Base-by-base conservation (phyloP, 2,329 filamentous ascomycete species). In the Colletotrichum lindemuthianum region DNA sequence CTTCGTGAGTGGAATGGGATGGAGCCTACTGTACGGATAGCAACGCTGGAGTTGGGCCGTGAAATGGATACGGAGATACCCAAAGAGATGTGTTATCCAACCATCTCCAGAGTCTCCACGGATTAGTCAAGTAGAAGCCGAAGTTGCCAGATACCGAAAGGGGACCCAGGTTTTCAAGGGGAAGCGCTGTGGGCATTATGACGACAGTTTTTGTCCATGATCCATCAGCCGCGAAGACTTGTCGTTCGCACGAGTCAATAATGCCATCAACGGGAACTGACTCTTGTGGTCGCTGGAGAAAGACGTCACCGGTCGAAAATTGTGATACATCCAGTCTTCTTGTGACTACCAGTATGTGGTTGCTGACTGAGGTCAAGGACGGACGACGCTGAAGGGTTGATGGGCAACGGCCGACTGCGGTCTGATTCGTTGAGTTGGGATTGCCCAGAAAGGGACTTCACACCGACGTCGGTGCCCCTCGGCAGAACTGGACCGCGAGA, bases 181-280 rank as follows among this genome's bases (percentile, higher is more conserved):
- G 41, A 53, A 47, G 56, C 33, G 49, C 60, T 63, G 63, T 65
- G 63, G 63, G 63, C 59, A 65, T 65, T 61, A 65, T 65, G 63
- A 65, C 63, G 63, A 65, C 58, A 65, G 47, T 52, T 24, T 43
- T 39, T 61, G 51, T 63, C 43, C 47, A 36, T 36, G 52, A 51
- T 49, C 47, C 63, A 65, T 65, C 52, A 34, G 33, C 41, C 24
- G 36, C 51, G 41, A 43, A 15, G 40, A 33, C 12, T 36, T n/a
- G 55, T 65, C 34, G 52, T 57, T 49, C 24, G 59, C 59, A 44
- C 59, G 63, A 65, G 63, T 65, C 63, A 65, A 65, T 24, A 53
- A 16, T 10, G 41, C 32, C 36, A 43, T 48, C 47, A 45, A 63
- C 45, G 48, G 52, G 39, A 54, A 47, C 34, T 65, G 55, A 58